Conservation (phyloP, 768 basidiomycete species). For the Mycena kentingensis region DNA sequence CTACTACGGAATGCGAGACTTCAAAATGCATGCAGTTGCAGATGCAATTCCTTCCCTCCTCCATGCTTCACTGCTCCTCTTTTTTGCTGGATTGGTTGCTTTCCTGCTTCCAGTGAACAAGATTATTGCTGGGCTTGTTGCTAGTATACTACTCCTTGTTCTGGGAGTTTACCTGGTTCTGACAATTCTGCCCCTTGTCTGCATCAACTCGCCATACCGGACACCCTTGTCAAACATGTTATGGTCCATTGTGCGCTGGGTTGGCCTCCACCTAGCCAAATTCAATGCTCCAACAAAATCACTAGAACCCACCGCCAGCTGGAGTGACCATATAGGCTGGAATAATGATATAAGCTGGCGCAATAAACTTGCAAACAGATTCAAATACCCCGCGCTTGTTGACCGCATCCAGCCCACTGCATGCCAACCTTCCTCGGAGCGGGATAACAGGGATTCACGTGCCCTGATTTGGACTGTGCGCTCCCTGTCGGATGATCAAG, state of each 20-base stretch:
- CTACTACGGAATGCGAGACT: neutral
- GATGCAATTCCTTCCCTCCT: neutral
- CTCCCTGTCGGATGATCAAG: neutral
- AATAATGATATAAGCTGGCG: no score
- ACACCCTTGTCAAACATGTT: slow-evolving; percentile 12
- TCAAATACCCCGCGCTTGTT: neutral
- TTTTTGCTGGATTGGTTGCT: slow-evolving; percentile 3
- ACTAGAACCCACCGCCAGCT: no score
- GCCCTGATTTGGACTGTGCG: neutral
- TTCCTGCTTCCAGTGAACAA: slow-evolving; percentile 4
- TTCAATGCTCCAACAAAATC: no score
- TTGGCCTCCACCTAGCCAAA: neutral
- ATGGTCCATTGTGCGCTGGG: slow-evolving; percentile 2
- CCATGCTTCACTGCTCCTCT: slow-evolving; percentile 3
- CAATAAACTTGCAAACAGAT: no score
- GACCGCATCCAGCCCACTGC: neutral
- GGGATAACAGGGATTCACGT: neutral
- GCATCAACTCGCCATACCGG: slow-evolving; percentile 14
- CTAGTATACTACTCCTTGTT: slow-evolving; percentile 1
- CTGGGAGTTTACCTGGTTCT: slow-evolving; percentile 9
- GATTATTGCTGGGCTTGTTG: slow-evolving; percentile 5
- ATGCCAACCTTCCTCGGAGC: neutral
- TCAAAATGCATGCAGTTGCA: neutral
- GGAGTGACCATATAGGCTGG: no score
- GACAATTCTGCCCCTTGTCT: slow-evolving; percentile 12